phyloP scores from a whole-genome alignment of 768 basidiomycete genomes.

The Lenzites betulinus region DNA sequence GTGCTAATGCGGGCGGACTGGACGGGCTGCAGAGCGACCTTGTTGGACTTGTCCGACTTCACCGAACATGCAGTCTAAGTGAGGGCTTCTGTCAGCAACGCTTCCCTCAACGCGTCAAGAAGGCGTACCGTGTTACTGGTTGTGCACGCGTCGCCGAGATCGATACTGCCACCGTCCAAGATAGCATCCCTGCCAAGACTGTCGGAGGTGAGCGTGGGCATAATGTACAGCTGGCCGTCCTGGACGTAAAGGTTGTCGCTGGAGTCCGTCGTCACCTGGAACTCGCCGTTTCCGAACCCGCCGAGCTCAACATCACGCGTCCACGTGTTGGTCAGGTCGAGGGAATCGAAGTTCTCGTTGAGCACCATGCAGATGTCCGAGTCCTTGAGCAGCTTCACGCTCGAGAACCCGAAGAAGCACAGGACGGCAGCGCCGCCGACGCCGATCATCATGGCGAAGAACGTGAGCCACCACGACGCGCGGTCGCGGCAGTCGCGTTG shows the following conservation, averaged over 20 bases:
- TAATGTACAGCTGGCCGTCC: constrained; percentile 57
- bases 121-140: constrained; percentile 15
- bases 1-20: constrained; percentile 57
- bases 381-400: constrained; percentile 39
- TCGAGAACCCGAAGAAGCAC: constrained; percentile 46
- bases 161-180: constrained; percentile 31
- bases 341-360: constrained; percentile 49
- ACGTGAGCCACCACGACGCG: constrained; percentile 53
- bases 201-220: constrained; percentile 59
- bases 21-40: constrained; percentile 51
- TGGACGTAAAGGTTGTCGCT: constrained; percentile 45
- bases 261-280: constrained; percentile 53
- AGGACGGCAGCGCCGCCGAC: constrained; percentile 43
- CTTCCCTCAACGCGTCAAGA: background rate
- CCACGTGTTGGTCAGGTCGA: constrained; percentile 49
- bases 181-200: constrained; percentile 42
- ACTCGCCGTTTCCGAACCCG: constrained; percentile 59
- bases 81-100: constrained; percentile 14
- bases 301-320: constrained; percentile 52
- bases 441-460: constrained; percentile 45
- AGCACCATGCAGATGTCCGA: constrained; percentile 46
- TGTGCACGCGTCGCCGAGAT: constrained; percentile 24
- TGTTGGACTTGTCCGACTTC: constrained; percentile 31
- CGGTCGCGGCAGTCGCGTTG: constrained; percentile 45
- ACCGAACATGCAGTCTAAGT: constrained; percentile 46